These are phyloP conservation scores for Globisporangium iwayamae DNA, from an alignment of 352 stramenopile genomes.

Conservation along the genomic window DNA sequence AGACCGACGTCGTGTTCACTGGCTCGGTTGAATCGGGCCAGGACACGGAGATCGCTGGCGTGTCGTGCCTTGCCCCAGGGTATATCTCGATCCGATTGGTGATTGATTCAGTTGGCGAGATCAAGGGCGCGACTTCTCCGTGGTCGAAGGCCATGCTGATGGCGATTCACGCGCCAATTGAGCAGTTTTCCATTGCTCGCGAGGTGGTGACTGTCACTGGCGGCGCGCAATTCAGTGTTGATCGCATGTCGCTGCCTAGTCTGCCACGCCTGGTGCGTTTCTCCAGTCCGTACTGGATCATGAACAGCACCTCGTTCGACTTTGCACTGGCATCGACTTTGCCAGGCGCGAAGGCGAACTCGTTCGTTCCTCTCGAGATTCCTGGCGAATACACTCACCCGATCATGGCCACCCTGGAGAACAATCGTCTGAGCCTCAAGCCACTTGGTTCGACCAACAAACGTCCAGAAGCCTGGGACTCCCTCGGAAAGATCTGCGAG, in stretches of 20 bases:
- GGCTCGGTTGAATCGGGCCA: conserved; percentile 65
- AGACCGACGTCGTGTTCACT: conserved; percentile 35
- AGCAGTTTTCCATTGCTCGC: conserved; percentile 69
- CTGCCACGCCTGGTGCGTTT: conserved; percentile 77
- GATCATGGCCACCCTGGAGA: conserved; percentile 49
- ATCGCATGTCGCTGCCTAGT: conserved; percentile 65
- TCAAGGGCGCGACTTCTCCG: conserved; percentile 22
- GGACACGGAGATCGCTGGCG: conserved; percentile 70
- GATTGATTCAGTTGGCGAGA: conserved; percentile 25
- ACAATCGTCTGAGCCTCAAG: conserved; percentile 73
- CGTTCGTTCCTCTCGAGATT: conserved; percentile 40
- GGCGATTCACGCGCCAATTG: conserved; percentile 68
- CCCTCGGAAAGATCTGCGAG: conserved; percentile 48
- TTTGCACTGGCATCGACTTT: conserved; percentile 58
- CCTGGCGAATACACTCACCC: conserved; percentile 57
- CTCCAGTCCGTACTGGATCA: conserved; percentile 82
- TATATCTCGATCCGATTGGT: conserved; percentile 73
- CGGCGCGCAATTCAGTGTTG: conserved; percentile 65
- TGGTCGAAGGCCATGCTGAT: conserved; percentile 87
- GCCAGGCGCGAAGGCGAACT: conserved; percentile 43
- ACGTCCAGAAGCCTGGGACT: conserved; percentile 56
- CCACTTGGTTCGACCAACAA: conserved; percentile 38
- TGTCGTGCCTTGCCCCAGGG: conserved; percentile 62
- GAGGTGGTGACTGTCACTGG: conserved; percentile 50
- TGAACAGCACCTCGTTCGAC: conserved; percentile 77